These are phyloP conservation scores for Pyrrhoderma noxium DNA, from an alignment of 1,284 basidiomycete genomes.

Conservation along the genomic window DNA sequence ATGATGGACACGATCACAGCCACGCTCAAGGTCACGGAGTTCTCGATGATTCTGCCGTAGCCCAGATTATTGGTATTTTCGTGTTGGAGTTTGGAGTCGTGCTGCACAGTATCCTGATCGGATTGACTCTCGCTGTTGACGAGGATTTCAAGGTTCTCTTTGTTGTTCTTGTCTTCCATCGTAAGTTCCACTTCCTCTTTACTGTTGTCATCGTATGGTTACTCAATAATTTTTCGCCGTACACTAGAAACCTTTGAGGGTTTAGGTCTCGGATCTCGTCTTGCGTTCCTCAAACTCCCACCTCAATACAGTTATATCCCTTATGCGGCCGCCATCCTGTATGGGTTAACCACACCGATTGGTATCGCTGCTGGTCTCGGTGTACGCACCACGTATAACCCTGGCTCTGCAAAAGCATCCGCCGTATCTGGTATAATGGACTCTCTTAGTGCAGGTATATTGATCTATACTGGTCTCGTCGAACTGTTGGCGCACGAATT, in stretches of 20 bases:
- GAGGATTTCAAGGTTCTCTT: constrained; percentile 79
- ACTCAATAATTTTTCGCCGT: background rate
- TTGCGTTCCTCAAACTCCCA: constrained; percentile 70
- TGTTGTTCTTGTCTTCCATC: constrained; percentile 87
- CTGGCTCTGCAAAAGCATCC: constrained; percentile 61
- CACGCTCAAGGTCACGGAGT: constrained; percentile 14
- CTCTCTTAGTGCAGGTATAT: constrained; percentile 79
- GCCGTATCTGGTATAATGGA: constrained; percentile 84
- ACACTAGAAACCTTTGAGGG: constrained; percentile 81
- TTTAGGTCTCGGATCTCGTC: constrained; percentile 80
- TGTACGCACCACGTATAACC: constrained; percentile 77
- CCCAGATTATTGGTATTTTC: constrained; percentile 80
- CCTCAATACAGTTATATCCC: constrained; percentile 54
- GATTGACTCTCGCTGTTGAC: constrained; percentile 87
- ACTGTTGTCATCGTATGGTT: background rate
- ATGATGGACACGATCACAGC: constrained; percentile 16
- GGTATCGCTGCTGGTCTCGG: constrained; percentile 84
- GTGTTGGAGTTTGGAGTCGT: constrained; percentile 92
- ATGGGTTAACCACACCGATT: constrained; percentile 76
- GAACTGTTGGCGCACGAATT: constrained; percentile 94
- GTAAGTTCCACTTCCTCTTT: constrained; percentile 33
- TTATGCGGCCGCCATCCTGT: constrained; percentile 56
- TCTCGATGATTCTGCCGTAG: constrained; percentile 40
- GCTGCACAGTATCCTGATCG: constrained; percentile 87
- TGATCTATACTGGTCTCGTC: constrained; percentile 87